Percentiles rank a stretch among this genome's conserved stretches.
phyloP scores from a whole-genome alignment of 345 rosid species.

The thale cress (Arabidopsis thaliana) region TAIR10.1 NC_003070.9:20731501-20732000 shows the following conservation, averaged over 20 bases:
- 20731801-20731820: constrained; percentile 3
- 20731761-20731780: constrained; percentile 32
- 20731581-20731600: neutral
- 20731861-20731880: constrained; percentile 38
- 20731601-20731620: neutral
- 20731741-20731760: constrained; percentile 39
- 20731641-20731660: constrained; percentile 1
- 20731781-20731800: constrained; percentile 28
- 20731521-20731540: neutral
- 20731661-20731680: constrained; percentile 13
- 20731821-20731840: constrained; percentile 17
- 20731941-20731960: neutral
- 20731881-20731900: constrained; percentile 29
- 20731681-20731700: neutral
- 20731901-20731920: constrained; percentile 5
- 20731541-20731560: too few relatives aligned
- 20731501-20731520: too few relatives aligned
- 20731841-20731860: neutral
- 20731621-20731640: neutral
- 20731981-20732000: neutral
- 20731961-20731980: neutral
- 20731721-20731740: constrained; percentile 25
- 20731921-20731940: constrained; percentile 3
- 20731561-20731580: neutral
- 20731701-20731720: constrained; percentile 34